Evolutionary conservation across 176 grass and related monocot species (phyloP).

Genomic region (Calamus simplicifolius): DNA sequence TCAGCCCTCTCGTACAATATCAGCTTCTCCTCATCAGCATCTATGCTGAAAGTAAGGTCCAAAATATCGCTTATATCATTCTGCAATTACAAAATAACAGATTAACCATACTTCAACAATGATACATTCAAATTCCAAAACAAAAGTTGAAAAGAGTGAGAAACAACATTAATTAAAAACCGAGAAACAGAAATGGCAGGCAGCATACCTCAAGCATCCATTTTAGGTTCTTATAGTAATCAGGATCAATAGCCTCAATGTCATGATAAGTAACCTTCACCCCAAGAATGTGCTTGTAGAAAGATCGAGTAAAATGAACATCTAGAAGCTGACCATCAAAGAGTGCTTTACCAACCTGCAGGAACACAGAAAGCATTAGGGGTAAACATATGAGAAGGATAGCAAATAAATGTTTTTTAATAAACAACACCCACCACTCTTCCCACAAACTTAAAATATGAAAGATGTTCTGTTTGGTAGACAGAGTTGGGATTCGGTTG

Average conservation of each 20-base stretch:
- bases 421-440: conserved; percentile 65
- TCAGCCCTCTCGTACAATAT: conserved; percentile 92
- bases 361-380: conserved; percentile 12
- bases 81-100: conserved; percentile 36
- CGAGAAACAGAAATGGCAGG: background rate
- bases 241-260: conserved; percentile 98
- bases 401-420: too few relatives aligned
- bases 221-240: conserved; percentile 93
- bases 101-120: conserved; percentile 15
- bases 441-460: conserved; percentile 98
- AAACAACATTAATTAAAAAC: background rate
- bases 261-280: conserved; percentile 99
- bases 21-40: conserved; percentile 94
- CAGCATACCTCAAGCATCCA: conserved; percentile 96
- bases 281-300: conserved; percentile 99
- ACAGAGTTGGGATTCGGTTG: conserved; percentile 98
- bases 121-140: conserved; percentile 2
- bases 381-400: background rate
- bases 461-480: conserved; percentile 97
- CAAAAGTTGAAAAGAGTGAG: background rate
- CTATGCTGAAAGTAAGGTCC: conserved; percentile 94
- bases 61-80: conserved; percentile 94
- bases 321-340: conserved; percentile 91
- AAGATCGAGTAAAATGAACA: conserved; percentile 98
- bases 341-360: conserved; percentile 97